Base-by-base conservation (phyloP, 768 basidiomycete species). In the Amanita inopinata region DNA sequence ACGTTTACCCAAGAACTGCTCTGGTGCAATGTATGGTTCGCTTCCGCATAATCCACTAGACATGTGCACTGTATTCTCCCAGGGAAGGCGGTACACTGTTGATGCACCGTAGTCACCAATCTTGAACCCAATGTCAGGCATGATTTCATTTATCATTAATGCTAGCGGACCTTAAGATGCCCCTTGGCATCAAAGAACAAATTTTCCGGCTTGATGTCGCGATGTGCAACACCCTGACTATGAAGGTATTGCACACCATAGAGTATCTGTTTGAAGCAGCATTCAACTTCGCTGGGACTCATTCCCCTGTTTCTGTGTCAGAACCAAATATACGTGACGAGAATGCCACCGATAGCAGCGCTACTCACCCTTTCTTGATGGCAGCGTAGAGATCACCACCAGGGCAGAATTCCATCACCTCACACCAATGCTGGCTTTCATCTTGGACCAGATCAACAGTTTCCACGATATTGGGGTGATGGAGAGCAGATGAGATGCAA, bases 401-500 rank as follows among this genome's bases (percentile, higher is more conserved):
- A 3, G 92, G 92, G 57, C 94, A 99, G 59, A 91, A 99, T 61
- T 98, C 96, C 94, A 99, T 98, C 34, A 99, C 94, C 61, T 98
- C 96, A 57, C 94, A 99, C 94, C 94, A 99, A 56, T 91, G 82
- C 49, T 89, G 82, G 49, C 67, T 76, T 64, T 99, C 94, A 62
- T 99, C 96, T 55, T 99, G 96, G n/a, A 99, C 86, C 46, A 99
- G 80, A 61, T 99, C 94, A 46, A 99, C 94, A 4, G 94, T 99
- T 68, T 98, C 93, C 57, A 98, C 93, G 54, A 98, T 77, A 60
- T 98, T 98, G 55, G 79, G 68, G 57, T 94, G 92, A 58, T 90
- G 89, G 20, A 98, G 63, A 1, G 93, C 96, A 27, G 93, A 96
- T 33, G 90, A 93, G 49, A 98, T 98, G 64, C 93, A 98, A 64